Percentiles rank a stretch among this genome's conserved stretches.
Evolutionary conservation across 345 rosid genomes (phyloP).

Genomic region (Angophora floribunda): DNA sequence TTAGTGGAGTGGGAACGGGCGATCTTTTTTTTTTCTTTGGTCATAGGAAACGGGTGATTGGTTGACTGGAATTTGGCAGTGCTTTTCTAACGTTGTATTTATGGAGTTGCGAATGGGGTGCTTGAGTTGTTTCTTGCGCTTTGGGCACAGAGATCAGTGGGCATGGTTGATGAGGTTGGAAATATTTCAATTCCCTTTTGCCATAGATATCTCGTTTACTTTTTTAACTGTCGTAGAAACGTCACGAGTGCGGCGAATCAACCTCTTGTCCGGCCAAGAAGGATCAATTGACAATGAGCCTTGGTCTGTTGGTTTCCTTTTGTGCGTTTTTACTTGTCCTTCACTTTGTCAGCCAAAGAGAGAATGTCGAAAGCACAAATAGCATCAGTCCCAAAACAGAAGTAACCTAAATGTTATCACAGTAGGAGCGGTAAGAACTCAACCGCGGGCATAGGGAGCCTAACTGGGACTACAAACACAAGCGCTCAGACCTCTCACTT

Average conservation of each 20-base stretch:
- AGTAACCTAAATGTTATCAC: neutral
- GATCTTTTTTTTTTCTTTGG: neutral
- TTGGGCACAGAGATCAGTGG: neutral
- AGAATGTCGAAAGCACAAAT: neutral
- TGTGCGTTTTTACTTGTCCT: neutral
- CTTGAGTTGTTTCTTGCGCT: neutral
- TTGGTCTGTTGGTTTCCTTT: neutral
- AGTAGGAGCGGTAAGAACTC: neutral
- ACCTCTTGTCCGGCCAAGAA: neutral
- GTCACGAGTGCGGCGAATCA: neutral
- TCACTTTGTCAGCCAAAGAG: neutral
- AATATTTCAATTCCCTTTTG: neutral
- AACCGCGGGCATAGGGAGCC: neutral
- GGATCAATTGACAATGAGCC: neutral
- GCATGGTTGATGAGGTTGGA: neutral
- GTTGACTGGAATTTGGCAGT: neutral
- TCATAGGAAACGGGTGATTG: neutral
- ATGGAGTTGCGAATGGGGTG: neutral
- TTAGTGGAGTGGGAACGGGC: neutral
- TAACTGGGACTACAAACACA: neutral
- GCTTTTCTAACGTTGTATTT: neutral
- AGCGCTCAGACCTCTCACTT: neutral
- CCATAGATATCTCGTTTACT: neutral
- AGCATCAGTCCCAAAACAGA: neutral
- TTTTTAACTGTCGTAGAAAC: neutral